Evolutionary conservation across 768 basidiomycete species (phyloP), one percentile per base, ranked within the genome.

Genomic region (Nidularia pulvinata): DNA sequence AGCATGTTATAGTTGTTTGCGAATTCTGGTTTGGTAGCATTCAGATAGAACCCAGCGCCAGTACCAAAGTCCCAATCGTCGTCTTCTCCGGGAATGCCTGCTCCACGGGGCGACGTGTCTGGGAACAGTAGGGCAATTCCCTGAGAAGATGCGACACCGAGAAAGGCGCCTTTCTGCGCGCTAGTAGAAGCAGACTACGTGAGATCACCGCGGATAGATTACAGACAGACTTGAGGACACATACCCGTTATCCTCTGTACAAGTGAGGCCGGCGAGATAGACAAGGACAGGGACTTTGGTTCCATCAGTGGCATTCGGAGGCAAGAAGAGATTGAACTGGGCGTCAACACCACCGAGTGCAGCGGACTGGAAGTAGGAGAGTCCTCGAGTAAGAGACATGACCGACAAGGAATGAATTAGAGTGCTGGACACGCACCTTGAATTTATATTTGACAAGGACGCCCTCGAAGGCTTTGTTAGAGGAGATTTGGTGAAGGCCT

Each of bases 31-130:
- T 84, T 79, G 2, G 93, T 97, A 3, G 96, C 96, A 65, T 97
- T 86, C 59, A 99, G 68, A 70, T 99, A 98, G 75, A 98, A 99
- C 35, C 97, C 96, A 45, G 97, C 97, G 71, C 95, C 93, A 30
- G 86, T 88, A 39, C 95, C 95, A 68, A 97, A 94, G 62, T 96
- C 91, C 93, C 92, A 96, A 66, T 85, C 79, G 51, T 79, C 77
- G 35, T 86, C 80, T 73, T 95, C 94, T 46, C 89, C 92, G 48
- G 87, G 83, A 54, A 93, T 79, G 14, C 86, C 89, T 14, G 96
- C 95, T 4, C 95, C 95, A 36, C 97, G 83, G 1, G 97, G 97
- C 34, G 92, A 95, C 0, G 96, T 98, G 65, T 99, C 97, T 2
- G 97, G 93, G 68, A 98, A 93, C 53, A 98, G 83, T 48, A 98